Evolutionary conservation across 2,329 filamentous ascomycete species (phyloP).

Genomic region (Thelonectria rubi): DNA sequence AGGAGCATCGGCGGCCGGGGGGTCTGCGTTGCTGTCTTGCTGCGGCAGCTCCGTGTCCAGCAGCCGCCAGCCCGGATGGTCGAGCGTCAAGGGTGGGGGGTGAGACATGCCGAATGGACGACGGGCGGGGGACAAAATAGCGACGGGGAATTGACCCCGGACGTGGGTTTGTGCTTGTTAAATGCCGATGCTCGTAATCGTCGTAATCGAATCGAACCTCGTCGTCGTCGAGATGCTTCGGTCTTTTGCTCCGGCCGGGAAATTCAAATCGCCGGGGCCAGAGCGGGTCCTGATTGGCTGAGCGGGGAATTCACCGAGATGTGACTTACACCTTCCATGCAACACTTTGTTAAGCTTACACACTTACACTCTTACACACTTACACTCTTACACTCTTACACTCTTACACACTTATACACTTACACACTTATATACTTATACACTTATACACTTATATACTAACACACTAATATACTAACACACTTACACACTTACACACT

Average conservation of each 20-base stretch:
- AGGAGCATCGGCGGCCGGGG: not conserved
- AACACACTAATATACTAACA: no score
- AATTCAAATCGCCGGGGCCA: constrained; percentile 11
- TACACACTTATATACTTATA: no score
- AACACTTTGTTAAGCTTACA: no score
- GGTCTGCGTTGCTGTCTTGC: not conserved
- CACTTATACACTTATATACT: no score
- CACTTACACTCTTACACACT: no score
- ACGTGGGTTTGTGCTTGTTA: constrained; percentile 9
- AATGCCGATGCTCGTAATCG: constrained; percentile 8
- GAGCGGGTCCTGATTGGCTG: constrained; percentile 1
- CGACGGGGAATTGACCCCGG: constrained; percentile 16
- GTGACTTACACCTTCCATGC: not conserved
- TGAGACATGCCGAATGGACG: constrained; percentile 25
- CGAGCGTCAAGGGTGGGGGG: constrained; percentile 21
- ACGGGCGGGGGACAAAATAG: constrained; percentile 4
- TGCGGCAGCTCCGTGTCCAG: constrained; percentile 4
- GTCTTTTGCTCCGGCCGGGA: constrained; percentile 20
- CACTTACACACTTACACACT: no score
- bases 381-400: no score
- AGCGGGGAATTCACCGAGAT: constrained; percentile 19
- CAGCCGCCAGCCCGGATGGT: constrained; percentile 16
- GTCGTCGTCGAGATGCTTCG: constrained; percentile 9
- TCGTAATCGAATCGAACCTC: not conserved
- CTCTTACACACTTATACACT: no score